phyloP scores from a whole-genome alignment of 2,329 filamentous ascomycete genomes.

The Exophiala alcalophila region DNA sequence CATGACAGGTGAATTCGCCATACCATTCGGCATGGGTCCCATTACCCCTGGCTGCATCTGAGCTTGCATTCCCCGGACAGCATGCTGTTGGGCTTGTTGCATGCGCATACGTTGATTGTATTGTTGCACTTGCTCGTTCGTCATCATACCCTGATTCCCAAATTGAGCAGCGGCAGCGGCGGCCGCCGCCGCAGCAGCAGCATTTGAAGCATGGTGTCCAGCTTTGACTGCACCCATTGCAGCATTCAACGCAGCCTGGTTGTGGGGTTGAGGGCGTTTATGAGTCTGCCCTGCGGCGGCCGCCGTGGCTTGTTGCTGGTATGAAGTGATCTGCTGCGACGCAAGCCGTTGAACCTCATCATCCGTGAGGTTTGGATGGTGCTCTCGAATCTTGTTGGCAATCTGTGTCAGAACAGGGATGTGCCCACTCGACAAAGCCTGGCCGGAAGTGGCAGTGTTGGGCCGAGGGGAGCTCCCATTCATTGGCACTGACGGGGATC shows the following conservation, averaged over 20 bases:
- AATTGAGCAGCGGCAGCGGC: constrained; percentile 19
- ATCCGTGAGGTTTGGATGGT: constrained; percentile 50
- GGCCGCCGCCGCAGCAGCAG: constrained; percentile 29
- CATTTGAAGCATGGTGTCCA: constrained; percentile 39
- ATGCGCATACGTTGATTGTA: constrained; percentile 55
- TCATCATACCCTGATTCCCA: constrained; percentile 40
- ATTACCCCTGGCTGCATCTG: constrained; percentile 32
- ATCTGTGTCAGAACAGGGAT: constrained; percentile 55
- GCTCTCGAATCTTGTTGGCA: constrained; percentile 51
- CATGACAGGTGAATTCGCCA: constrained; percentile 44
- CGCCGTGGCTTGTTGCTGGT: constrained; percentile 44
- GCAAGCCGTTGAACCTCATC: constrained; percentile 56
- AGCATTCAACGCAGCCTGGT: constrained; percentile 53
- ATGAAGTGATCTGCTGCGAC: constrained; percentile 47
- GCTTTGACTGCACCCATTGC: constrained; percentile 46
- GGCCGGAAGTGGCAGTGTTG: constrained; percentile 40
- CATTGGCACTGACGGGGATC: constrained; percentile 42
- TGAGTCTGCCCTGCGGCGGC: constrained; percentile 31
- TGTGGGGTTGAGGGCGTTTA: constrained; percentile 37
- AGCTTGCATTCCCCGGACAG: constrained; percentile 24
- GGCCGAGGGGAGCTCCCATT: constrained; percentile 49
- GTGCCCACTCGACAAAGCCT: constrained; percentile 52
- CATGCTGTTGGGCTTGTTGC: constrained; percentile 46
- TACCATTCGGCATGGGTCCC: constrained; percentile 33
- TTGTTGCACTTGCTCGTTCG: constrained; percentile 48